These are phyloP conservation scores for Cucumis hystrix DNA, from an alignment of 306 rosid species.

Conservation along the genomic window DNA sequence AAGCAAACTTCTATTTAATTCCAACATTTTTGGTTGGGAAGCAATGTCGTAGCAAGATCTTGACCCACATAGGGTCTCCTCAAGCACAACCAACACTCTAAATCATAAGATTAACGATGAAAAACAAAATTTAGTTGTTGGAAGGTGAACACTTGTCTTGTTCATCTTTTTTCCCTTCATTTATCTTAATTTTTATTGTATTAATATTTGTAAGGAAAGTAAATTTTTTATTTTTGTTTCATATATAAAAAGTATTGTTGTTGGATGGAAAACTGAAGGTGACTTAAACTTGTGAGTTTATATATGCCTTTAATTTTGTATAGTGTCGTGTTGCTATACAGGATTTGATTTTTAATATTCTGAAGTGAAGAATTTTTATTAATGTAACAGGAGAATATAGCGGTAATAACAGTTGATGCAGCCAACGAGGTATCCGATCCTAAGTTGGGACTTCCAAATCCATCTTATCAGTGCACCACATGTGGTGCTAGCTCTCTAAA, in stretches of 20 bases:
- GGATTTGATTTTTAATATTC: neutral
- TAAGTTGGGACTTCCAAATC: slow-evolving; percentile 79
- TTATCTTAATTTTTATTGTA: neutral
- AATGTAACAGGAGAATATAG: slow-evolving; percentile 43
- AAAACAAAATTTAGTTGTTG: neutral
- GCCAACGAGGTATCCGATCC: slow-evolving; percentile 63
- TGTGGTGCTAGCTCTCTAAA: slow-evolving; percentile 51
- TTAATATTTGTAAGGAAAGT: neutral
- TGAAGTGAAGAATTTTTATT: neutral
- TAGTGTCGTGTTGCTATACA: neutral
- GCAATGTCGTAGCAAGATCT: neutral
- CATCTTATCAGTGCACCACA: slow-evolving; percentile 47
- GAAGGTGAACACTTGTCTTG: neutral
- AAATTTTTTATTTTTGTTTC: neutral
- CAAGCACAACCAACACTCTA: neutral
- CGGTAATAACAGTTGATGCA: slow-evolving; percentile 37
- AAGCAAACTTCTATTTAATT: neutral
- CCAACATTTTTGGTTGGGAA: neutral
- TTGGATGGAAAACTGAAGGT: neutral
- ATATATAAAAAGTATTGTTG: neutral
- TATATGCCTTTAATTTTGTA: neutral
- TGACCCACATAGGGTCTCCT: neutral
- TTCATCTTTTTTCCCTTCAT: neutral
- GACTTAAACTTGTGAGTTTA: neutral
- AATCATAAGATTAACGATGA: too few relatives aligned